These are phyloP conservation scores for Suillus bovinus DNA, from an alignment of 768 basidiomycete species.

Conservation along the genomic window DNA sequence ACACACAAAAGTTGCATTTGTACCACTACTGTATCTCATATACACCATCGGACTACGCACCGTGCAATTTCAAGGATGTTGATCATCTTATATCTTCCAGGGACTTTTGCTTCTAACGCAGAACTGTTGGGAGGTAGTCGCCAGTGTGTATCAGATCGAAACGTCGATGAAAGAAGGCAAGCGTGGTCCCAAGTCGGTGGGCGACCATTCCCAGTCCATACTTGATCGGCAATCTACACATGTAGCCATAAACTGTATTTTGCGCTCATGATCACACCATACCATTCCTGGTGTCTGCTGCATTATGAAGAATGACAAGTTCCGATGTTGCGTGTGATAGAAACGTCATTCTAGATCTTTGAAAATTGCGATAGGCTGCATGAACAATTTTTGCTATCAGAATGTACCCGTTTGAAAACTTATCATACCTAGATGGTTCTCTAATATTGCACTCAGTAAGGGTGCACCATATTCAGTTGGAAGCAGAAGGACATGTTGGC, in stretches of 20 bases:
- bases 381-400: slow-evolving; percentile 8
- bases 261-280: neutral
- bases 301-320: neutral
- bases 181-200: neutral
- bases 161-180: neutral
- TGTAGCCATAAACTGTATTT: neutral
- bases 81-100: neutral
- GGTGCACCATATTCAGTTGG: neutral
- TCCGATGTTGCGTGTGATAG: neutral
- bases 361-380: slow-evolving; percentile 3
- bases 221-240: neutral
- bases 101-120: neutral
- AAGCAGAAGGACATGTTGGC: neutral
- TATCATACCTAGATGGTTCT: neutral
- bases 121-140: neutral
- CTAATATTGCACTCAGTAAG: neutral
- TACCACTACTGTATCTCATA: slow-evolving; percentile 2
- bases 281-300: neutral
- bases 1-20: neutral
- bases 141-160: neutral
- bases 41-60: neutral
- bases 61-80: neutral
- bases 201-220: neutral
- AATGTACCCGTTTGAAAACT: slow-evolving; percentile 4
- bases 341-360: neutral